A percentile compares a stretch with the other conserved stretches of the same genome.
Evolutionary conservation across 352 stramenopile species (phyloP).

Genomic region (Pythium dissimile): DNA sequence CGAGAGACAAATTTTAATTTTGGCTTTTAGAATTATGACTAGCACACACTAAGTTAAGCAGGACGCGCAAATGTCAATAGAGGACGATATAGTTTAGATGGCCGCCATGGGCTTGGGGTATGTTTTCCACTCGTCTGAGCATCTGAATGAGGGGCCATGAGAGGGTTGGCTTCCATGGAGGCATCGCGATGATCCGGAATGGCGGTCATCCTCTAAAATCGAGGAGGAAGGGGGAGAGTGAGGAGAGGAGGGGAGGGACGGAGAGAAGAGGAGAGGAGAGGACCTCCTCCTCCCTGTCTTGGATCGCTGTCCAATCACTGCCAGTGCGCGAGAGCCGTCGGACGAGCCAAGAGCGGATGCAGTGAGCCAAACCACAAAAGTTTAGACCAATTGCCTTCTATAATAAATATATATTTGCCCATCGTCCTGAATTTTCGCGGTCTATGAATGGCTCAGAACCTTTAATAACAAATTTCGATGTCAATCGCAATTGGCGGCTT

Average conservation of each 20-base stretch:
- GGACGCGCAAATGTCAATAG: no score
- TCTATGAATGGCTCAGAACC: no score
- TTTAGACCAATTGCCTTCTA: not conserved
- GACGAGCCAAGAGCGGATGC: not conserved
- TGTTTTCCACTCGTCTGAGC: no score
- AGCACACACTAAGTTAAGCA: not conserved
- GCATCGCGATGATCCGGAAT: no score
- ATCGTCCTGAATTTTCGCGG: no score
- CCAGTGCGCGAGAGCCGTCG: not conserved
- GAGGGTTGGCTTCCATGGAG: no score
- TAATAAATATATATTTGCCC: conserved; percentile 4
- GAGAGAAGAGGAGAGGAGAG: not conserved
- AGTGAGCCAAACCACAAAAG: not conserved
- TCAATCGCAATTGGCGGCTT: no score
- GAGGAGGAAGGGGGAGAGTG: not conserved
- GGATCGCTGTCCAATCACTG: not conserved
- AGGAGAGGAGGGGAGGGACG: not conserved
- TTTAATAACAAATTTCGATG: conserved; percentile 4
- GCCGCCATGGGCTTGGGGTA: no score
- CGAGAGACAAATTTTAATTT: not conserved
- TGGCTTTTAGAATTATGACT: not conserved
- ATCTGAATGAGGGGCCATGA: no score
- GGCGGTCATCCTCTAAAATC: no score
- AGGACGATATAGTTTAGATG: no score
- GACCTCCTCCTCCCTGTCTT: not conserved